Evolutionary conservation across 2,329 filamentous ascomycete species (phyloP).

Genomic region (Volutella citrinella): DNA sequence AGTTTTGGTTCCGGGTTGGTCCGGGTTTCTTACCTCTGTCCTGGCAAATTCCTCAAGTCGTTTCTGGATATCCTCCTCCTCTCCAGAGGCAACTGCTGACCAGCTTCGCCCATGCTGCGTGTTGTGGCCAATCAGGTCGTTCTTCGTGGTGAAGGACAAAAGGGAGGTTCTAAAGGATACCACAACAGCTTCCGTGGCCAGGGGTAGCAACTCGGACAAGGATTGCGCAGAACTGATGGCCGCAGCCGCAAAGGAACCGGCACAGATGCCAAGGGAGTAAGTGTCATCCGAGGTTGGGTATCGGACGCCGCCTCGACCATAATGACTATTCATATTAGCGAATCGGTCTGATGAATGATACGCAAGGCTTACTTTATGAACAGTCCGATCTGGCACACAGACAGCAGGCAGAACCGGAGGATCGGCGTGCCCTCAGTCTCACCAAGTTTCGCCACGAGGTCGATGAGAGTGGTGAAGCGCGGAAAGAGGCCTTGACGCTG

Average conservation of each 20-base stretch:
- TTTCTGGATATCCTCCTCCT: slow-evolving; percentile 8
- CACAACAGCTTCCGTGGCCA: slow-evolving; percentile 16
- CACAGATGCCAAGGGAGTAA: slow-evolving; percentile 21
- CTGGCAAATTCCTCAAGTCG: slow-evolving; percentile 4
- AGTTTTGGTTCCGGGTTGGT: too few relatives aligned
- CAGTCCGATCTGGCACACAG: slow-evolving; percentile 20
- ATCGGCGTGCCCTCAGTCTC: slow-evolving; percentile 16
- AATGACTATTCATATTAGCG: slow-evolving; percentile 7
- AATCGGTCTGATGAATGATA: too few relatives aligned
- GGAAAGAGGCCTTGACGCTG: slow-evolving; percentile 20
- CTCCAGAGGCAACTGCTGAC: slow-evolving; percentile 15
- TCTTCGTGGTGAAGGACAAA: slow-evolving; percentile 11
- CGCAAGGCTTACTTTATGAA: slow-evolving; percentile 23
- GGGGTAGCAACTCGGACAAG: slow-evolving; percentile 17
- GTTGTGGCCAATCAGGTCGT: slow-evolving; percentile 11
- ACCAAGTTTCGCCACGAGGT: slow-evolving; percentile 18
- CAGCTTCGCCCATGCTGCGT: slow-evolving; percentile 8
- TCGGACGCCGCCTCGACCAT: slow-evolving; percentile 10
- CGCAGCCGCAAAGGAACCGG: slow-evolving; percentile 24
- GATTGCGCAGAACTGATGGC: slow-evolving; percentile 22
- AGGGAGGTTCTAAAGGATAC: slow-evolving; percentile 20
- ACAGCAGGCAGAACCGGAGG: slow-evolving; percentile 21
- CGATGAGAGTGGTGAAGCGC: slow-evolving; percentile 25
- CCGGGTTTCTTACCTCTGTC: slow-evolving; percentile 8
- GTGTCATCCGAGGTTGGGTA: slow-evolving; percentile 19